A percentile compares a stretch with the other conserved stretches of the same genome.
Evolutionary conservation across 129 eudicot genomes (phyloP).

Genomic region (Tagetes patula): DNA sequence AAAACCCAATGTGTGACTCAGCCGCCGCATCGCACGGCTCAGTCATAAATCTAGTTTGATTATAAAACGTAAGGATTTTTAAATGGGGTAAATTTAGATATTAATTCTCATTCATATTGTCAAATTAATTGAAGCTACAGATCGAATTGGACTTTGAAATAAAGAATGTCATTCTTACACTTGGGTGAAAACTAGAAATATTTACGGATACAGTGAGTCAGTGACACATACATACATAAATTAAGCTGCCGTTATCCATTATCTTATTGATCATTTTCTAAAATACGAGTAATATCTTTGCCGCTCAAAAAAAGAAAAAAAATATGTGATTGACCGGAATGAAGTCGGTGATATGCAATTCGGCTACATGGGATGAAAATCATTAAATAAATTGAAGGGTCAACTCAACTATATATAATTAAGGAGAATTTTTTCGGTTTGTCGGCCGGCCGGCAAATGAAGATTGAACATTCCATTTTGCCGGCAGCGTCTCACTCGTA

Average conservation of each 20-base stretch:
- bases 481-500: slow-evolving; percentile 9
- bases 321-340: not conserved
- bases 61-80: too few species aligned
- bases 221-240: too few species aligned
- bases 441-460: not conserved
- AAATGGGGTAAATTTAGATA: too few species aligned
- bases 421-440: not conserved
- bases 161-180: not conserved
- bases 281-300: too few species aligned
- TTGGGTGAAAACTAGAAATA: slow-evolving; percentile 6
- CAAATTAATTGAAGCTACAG: too few species aligned
- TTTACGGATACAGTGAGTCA: too few species aligned
- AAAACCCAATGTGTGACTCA: too few species aligned
- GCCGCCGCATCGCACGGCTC: too few species aligned
- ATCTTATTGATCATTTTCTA: too few species aligned
- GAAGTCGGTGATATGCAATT: slow-evolving; percentile 9
- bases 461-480: slow-evolving; percentile 1
- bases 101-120: too few species aligned
- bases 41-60: too few species aligned
- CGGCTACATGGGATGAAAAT: not conserved
- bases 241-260: too few species aligned
- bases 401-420: not conserved
- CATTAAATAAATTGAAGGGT: slow-evolving; percentile 2
- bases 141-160: not conserved
- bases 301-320: not conserved